Percentiles rank a stretch among this genome's conserved stretches.
phyloP scores from a whole-genome alignment of 2,329 filamentous ascomycete species.

The Calonectria multiphialidica region DNA sequence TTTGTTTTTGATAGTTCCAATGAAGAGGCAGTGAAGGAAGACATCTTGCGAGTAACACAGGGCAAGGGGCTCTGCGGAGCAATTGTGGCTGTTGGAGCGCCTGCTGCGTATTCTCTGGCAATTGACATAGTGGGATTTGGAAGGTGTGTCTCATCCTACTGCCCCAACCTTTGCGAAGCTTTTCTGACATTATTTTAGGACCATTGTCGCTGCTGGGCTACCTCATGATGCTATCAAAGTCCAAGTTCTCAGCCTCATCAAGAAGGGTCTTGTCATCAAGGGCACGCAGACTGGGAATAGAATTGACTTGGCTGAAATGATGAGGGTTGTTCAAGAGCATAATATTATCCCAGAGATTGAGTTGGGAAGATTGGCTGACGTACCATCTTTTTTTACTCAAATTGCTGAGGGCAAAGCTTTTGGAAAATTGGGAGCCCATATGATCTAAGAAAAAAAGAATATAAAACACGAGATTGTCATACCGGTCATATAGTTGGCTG shows the following conservation, averaged over 20 bases:
- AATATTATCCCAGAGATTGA: neutral
- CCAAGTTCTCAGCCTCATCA: neutral
- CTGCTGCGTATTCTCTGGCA: neutral
- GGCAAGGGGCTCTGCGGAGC: neutral
- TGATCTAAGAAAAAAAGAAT: no score
- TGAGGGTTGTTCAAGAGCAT: neutral
- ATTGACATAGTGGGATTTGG: neutral
- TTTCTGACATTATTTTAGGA: neutral
- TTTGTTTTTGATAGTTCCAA: neutral
- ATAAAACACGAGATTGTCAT: no score
- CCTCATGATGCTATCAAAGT: neutral
- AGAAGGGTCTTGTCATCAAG: neutral
- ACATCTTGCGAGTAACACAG: neutral
- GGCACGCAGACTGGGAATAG: neutral
- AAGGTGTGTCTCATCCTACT: neutral
- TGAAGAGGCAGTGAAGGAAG: neutral
- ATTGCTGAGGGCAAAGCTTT: neutral
- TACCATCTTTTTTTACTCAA: neutral
- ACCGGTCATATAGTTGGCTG: no score
- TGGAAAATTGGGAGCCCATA: neutral
- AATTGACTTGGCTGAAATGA: neutral
- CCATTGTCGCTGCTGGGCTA: neutral
- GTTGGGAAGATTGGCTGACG: neutral
- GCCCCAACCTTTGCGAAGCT: neutral
- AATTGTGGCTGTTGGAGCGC: neutral